Evolutionary conservation across 192 early-diverging fungal species (phyloP).

Genomic region (Chytriomyces sp.): DNA sequence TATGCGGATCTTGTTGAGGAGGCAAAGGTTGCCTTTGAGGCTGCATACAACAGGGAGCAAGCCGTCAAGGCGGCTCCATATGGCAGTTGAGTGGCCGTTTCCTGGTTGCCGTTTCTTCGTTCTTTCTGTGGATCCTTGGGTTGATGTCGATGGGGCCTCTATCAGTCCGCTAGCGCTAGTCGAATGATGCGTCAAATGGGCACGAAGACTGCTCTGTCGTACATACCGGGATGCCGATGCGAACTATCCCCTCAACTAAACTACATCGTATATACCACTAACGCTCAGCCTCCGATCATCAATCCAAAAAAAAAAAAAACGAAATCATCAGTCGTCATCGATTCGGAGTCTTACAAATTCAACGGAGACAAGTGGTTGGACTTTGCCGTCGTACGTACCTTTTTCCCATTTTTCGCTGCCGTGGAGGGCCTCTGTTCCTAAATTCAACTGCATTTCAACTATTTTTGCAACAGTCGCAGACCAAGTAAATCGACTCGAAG

Average conservation of each 20-base stretch:
- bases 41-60: constrained; percentile 52
- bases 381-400: constrained; percentile 44
- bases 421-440: too few species aligned
- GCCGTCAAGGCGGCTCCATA: constrained; percentile 46
- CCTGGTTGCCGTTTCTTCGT: too few species aligned
- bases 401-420: not conserved
- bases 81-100: constrained; percentile 43
- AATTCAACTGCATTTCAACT: too few species aligned
- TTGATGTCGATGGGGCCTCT: too few species aligned
- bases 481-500: too few species aligned
- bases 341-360: constrained; percentile 57
- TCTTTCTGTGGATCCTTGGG: too few species aligned
- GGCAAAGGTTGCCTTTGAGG: constrained; percentile 59
- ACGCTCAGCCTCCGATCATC: not conserved
- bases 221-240: not conserved
- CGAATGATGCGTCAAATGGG: too few species aligned
- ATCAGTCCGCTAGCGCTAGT: too few species aligned
- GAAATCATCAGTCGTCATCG: constrained; percentile 45
- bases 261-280: not conserved
- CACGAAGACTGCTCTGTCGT: not conserved
- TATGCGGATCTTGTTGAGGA: constrained; percentile 59
- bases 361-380: constrained; percentile 52
- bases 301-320: constrained; percentile 4
- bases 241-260: not conserved
- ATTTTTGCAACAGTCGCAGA: too few species aligned